Conservation (phyloP, 2,329 filamentous ascomycete species). For the Karstenula rhodostoma region DNA sequence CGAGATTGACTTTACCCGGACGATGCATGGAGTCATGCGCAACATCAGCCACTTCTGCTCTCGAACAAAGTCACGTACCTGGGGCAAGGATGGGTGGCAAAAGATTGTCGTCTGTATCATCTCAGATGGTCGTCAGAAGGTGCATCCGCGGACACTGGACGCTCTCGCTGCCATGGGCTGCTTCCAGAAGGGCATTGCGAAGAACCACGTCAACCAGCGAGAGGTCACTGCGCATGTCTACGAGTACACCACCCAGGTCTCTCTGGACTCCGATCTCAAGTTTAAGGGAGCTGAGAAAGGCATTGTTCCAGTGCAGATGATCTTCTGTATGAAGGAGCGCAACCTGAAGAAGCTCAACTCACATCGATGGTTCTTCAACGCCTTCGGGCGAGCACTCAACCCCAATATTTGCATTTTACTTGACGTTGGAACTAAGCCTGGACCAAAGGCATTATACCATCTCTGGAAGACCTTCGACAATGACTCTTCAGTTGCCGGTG, state of each 20-base stretch:
- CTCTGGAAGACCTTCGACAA: conserved; percentile 99
- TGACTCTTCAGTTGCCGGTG: conserved; percentile 95
- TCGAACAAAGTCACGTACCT: conserved; percentile 88
- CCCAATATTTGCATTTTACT: conserved; percentile 97
- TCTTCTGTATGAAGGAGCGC: conserved; percentile 98
- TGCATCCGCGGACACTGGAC: conserved; percentile 92
- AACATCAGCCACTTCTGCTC: conserved; percentile 98
- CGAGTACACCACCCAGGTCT: conserved; percentile 98
- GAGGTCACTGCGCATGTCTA: conserved; percentile 97
- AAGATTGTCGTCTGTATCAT: conserved; percentile 99
- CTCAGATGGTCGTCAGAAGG: conserved; percentile 90
- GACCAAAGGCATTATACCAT: conserved; percentile 90
- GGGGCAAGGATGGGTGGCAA: conserved; percentile 97
- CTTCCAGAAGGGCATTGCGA: conserved; percentile 97
- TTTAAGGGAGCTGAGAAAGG: conserved; percentile 99
- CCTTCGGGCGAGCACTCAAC: conserved; percentile 89
- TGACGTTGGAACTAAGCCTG: conserved; percentile 93
- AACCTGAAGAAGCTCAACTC: conserved; percentile 98
- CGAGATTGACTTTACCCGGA: conserved; percentile 94
- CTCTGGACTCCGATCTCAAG: conserved; percentile 91
- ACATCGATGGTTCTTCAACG: conserved; percentile 99
- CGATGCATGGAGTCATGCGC: conserved; percentile 98
- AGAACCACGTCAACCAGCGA: conserved; percentile 96
- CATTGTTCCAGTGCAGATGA: conserved; percentile 96
- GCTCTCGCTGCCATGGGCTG: conserved; percentile 96